Conservation (phyloP, 164 flowering plant genomes). For the Magnolia changhungtana region DNA sequence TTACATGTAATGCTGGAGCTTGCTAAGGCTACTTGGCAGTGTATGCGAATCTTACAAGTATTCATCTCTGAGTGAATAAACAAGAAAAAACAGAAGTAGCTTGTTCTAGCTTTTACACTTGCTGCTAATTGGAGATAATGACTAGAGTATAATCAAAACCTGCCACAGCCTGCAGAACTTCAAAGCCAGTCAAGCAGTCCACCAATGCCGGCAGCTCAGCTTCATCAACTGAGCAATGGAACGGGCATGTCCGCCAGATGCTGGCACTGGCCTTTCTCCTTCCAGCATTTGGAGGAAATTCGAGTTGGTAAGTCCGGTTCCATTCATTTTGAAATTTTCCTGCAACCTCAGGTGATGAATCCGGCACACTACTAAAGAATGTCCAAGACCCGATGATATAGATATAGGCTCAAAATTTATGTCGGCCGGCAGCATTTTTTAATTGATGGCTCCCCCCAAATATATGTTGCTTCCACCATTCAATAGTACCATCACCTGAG, state of each 20-base stretch:
- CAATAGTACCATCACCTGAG: conserved; percentile 61
- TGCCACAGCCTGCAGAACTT: conserved; percentile 57
- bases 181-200: conserved; percentile 41
- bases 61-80: background rate
- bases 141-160: conserved; percentile 82
- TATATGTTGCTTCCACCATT: conserved; percentile 79
- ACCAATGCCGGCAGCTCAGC: conserved; percentile 47
- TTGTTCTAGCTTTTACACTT: too few species aligned
- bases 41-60: background rate
- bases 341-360: conserved; percentile 6
- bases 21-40: background rate
- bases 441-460: conserved; percentile 42
- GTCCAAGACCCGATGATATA: conserved; percentile 78
- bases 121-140: conserved; percentile 29
- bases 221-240: conserved; percentile 72
- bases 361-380: conserved; percentile 65
- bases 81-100: too few species aligned
- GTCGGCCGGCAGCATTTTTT: conserved; percentile 51
- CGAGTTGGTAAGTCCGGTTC: conserved; percentile 69
- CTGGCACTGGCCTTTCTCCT: conserved; percentile 42
- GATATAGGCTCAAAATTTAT: conserved; percentile 33
- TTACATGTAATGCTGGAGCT: background rate
- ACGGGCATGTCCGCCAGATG: conserved; percentile 74
- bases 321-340: conserved; percentile 68
- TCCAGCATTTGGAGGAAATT: conserved; percentile 51